Base-by-base conservation (phyloP, 2,329 filamentous ascomycete species). In the Nemania diffusa region DNA sequence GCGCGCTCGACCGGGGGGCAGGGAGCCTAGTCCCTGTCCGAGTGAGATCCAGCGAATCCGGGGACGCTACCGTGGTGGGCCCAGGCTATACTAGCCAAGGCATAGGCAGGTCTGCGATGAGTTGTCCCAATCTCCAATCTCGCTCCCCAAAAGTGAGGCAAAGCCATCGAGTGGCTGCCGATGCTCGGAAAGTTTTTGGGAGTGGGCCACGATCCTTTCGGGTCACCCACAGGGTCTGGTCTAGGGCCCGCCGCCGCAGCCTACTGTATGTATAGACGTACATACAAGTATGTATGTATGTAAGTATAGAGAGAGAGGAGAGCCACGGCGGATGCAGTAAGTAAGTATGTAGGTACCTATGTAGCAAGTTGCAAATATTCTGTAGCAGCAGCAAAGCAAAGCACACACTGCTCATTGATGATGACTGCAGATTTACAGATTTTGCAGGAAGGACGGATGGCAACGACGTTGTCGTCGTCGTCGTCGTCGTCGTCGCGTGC, bases 131-230 rank as follows among this genome's bases (percentile, higher is more conserved):
- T 73, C 65, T 62, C 68, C 67, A 69, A 69, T 57, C 61, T 61
- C n/a, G n/a, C 56, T 56, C 52, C 37, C 52, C 59, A 68, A 71
- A 69, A 77, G 75, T 77, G 76, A 77, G 74, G 75, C 76, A 75
- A 65, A 59, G 69, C 69, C 26, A 69, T 75, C 70, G 73, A 77
- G 64, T 77, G 76, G 76, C 67, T 70, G 61, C 69, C 63, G 68
- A 73, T 66, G 52, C 65, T 68, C 69, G 66, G 56, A 65, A 63
- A 32, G 13, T 34, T 7, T 34, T 9, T 9, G 32, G 55, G 40
- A 48, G 58, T 68, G 65, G 52, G 51, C 66, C 63, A 57, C 61
- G 62, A 71, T 71, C 72, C 72, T 74, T 70, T 68, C 62, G 69
- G 65, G 59, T 55, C 50, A 48, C 57, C 46, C 44, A 65, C 44